phyloP scores from a whole-genome alignment of 192 early-diverging fungal genomes.

The Backusella macrospora region DNA sequence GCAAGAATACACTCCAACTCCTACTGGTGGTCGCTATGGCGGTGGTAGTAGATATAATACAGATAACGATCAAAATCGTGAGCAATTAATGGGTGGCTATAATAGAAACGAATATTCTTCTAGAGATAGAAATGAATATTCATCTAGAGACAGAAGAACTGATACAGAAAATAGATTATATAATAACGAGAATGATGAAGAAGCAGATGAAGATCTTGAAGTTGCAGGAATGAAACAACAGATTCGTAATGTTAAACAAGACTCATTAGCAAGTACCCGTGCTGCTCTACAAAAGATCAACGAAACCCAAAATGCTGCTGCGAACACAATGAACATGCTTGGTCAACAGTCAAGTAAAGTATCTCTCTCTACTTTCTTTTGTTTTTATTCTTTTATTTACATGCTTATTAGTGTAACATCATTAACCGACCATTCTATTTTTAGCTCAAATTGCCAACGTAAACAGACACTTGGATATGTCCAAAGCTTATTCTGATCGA shows the following conservation, averaged over 20 bases:
- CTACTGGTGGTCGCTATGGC: constrained; percentile 11
- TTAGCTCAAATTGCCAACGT: constrained; percentile 49
- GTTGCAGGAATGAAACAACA: constrained; percentile 62
- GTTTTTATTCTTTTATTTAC: neutral
- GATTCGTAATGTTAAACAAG: constrained; percentile 63
- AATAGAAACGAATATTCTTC: constrained; percentile 16
- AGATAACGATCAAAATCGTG: constrained; percentile 14
- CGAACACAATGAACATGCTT: constrained; percentile 63
- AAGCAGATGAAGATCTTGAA: constrained; percentile 66
- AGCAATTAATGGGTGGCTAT: constrained; percentile 3
- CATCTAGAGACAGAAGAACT: neutral
- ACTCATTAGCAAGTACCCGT: constrained; percentile 68
- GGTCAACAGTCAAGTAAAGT: constrained; percentile 63
- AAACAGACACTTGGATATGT: constrained; percentile 69
- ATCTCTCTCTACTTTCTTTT: neutral
- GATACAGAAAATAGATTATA: neutral
- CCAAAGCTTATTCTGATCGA: constrained; percentile 59
- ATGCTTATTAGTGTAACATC: constrained; percentile 4
- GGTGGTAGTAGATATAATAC: constrained; percentile 16
- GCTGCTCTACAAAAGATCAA: constrained; percentile 64
- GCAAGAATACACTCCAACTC: constrained; percentile 8
- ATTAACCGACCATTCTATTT: constrained; percentile 18
- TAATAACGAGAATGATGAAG: constrained; percentile 20
- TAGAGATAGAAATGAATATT: neutral
- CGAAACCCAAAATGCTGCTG: constrained; percentile 62